Percentiles rank a stretch among this genome's conserved stretches.
phyloP scores from a whole-genome alignment of 257 asterid genomes.

The Solanum sitiens region DNA sequence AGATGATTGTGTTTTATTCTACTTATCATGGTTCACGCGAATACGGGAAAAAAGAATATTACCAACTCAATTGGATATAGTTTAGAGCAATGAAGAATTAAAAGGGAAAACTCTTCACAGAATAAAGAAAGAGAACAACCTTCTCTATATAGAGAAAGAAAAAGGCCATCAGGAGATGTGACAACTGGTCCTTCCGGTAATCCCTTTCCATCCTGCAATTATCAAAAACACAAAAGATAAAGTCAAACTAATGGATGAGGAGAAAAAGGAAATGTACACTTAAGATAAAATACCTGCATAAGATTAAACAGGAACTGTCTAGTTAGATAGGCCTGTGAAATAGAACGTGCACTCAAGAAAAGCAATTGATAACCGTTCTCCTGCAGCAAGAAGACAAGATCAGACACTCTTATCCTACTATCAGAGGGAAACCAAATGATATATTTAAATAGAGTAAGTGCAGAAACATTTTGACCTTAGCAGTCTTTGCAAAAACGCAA shows the following conservation, averaged over 20 bases:
- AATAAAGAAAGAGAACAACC: constrained; percentile 23
- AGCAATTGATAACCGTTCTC: constrained; percentile 73
- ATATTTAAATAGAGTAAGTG: not conserved
- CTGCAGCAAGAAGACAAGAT: constrained; percentile 30
- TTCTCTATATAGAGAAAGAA: constrained; percentile 75
- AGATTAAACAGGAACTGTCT: constrained; percentile 56
- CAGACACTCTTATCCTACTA: not conserved
- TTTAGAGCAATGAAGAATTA: not conserved
- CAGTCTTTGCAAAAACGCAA: not conserved
- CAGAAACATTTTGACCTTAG: not conserved
- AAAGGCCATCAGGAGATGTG: constrained; percentile 76
- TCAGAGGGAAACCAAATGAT: not conserved
- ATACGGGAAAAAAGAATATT: not conserved
- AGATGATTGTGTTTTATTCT: not conserved
- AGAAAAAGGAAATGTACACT: not conserved
- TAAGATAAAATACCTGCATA: constrained; percentile 40
- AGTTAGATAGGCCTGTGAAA: constrained; percentile 63
- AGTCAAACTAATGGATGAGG: not conserved
- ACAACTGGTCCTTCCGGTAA: constrained; percentile 78
- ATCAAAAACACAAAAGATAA: not conserved
- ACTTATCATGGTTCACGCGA: not conserved
- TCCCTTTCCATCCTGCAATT: constrained; percentile 60
- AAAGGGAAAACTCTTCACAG: not conserved
- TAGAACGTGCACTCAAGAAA: constrained; percentile 75
- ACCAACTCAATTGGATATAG: not conserved